These are phyloP conservation scores for Orbilia blumenaviensis DNA, from an alignment of 2,329 filamentous ascomycete genomes.

Conservation along the genomic window DNA sequence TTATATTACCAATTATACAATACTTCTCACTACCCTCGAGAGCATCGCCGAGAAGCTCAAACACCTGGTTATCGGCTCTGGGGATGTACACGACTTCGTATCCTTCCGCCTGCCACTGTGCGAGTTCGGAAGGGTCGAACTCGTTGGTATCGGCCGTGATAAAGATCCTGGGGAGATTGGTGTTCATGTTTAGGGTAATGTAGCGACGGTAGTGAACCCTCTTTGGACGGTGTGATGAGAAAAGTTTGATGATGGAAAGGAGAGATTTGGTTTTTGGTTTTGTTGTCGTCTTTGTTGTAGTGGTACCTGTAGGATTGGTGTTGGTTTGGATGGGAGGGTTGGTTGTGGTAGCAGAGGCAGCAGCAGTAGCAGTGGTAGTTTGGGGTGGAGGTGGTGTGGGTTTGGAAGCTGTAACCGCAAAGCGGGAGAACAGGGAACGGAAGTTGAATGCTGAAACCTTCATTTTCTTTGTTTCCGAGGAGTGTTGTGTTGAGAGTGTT, in stretches of 20 bases:
- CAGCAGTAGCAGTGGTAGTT: not conserved
- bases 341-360: not conserved
- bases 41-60: constrained; percentile 66
- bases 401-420: not conserved
- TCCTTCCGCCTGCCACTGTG: constrained; percentile 70
- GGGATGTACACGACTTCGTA: constrained; percentile 70
- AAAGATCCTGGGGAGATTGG: constrained; percentile 59
- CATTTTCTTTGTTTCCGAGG: no score
- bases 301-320: no score
- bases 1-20: constrained; percentile 68
- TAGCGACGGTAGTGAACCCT: not conserved
- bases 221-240: not conserved
- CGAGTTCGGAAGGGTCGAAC: constrained; percentile 67
- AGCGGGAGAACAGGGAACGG: constrained; percentile 19
- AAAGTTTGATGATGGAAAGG: not conserved
- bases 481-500: constrained; percentile 44
- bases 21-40: constrained; percentile 70
- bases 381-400: not conserved
- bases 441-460: not conserved
- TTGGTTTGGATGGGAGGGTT: not conserved
- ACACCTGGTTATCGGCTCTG: constrained; percentile 64
- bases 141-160: constrained; percentile 66
- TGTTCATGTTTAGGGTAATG: constrained; percentile 23
- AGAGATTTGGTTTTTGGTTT: not conserved
- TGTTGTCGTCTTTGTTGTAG: not conserved